These are phyloP conservation scores for Amphichorda felina DNA, from an alignment of 2,329 filamentous ascomycete species.

Conservation along the genomic window DNA sequence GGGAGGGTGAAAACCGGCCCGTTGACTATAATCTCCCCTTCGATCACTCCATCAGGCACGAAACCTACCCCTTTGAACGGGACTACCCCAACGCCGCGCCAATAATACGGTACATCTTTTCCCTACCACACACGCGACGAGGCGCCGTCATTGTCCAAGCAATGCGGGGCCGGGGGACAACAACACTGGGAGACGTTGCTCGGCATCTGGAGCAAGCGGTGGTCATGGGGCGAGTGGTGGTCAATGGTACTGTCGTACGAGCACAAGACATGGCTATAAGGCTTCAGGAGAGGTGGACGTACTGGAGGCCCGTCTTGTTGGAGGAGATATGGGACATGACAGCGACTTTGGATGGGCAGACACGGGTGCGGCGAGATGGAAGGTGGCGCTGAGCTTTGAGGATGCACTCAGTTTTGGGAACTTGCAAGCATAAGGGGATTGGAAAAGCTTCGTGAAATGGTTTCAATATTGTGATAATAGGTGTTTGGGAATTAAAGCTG, in stretches of 20 bases:
- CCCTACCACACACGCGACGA: not conserved
- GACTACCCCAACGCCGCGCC: constrained; percentile 2
- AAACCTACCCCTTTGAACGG: constrained; percentile 3
- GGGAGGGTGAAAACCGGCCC: not conserved
- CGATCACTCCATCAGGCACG: not conserved
- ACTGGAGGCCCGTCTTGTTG: too few relatives aligned
- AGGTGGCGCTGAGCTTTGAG: too few relatives aligned
- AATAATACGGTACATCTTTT: not conserved
- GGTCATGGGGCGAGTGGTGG: not conserved
- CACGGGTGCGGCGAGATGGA: too few relatives aligned
- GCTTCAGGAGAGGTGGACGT: not conserved
- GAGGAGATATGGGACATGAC: too few relatives aligned
- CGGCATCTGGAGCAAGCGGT: not conserved
- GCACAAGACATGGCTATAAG: not conserved
- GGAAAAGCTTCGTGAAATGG: not conserved
- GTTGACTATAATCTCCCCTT: constrained; percentile 2
- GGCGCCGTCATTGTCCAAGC: not conserved
- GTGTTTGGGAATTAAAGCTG: too few relatives aligned
- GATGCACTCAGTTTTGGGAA: not conserved
- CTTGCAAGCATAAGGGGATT: not conserved
- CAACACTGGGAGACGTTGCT: not conserved
- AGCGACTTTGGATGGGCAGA: too few relatives aligned
- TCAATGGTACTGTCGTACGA: not conserved
- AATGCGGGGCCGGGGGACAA: not conserved
- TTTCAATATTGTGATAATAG: not conserved